Evolutionary conservation across 768 basidiomycete genomes (phyloP), one percentile per base, ranked within the genome.

Genomic region (Amanita rimosa): DNA sequence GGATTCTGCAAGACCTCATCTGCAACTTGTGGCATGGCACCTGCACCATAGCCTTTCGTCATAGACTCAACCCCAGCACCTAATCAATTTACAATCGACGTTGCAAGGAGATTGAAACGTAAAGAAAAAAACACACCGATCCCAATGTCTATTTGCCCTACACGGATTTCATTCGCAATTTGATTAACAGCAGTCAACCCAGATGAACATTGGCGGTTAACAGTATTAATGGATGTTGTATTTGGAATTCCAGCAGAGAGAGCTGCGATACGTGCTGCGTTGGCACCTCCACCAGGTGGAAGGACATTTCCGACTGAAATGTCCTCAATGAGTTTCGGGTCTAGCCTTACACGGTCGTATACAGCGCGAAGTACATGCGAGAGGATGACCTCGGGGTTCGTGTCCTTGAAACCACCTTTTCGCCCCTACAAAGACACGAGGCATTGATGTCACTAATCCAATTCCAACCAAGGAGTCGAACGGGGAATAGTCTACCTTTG

Each of bases 351-450:
- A 52, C 71, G 76, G 19, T 71, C 70, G 66, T 85, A 85, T n/a
- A 72, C 83, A 38, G 83, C 85, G 47, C 76, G 76, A 44, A 93
- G 74, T 54, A 88, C 79, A 45, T 78, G 81, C 2, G 85, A 79
- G 49, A 94, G 76, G 57, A 89, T 72, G 54, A 88, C 79, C 52
- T 92, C 90, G 4, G 88, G 85, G 45, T 78, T 75, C 31, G 88
- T 92, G 66, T 94, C 88, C 65, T 91, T 91, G 76, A 92, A 93
- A 11, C 84, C 87, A 48, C 92, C 92, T 60, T 91, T 93, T 60
- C 73, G 81, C 21, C 78, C 79, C 86, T 89, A 54, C 19, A 8
- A 27, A 22, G 16, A 55, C n/a, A 37, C 36, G 35, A 29, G 37
- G 38, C n/a, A n/a, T 48, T 40, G 35, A 37, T 37, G 26, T 33